phyloP scores from a whole-genome alignment of 352 stramenopile genomes.

The Thalassiosira delicatula region DNA sequence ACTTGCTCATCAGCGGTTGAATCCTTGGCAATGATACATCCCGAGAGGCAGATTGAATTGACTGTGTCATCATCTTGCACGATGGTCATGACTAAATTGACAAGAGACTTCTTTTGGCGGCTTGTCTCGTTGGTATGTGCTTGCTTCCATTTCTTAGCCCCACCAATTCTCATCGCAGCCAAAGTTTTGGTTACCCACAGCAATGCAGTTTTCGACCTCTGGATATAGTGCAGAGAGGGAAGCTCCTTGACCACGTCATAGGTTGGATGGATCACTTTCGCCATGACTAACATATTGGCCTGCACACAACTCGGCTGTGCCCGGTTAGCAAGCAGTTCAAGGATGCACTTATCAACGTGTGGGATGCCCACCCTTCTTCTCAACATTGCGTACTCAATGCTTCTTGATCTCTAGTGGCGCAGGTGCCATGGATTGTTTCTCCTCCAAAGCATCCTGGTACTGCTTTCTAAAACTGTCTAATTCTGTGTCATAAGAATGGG shows the following conservation, averaged over 20 bases:
- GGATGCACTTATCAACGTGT: no score
- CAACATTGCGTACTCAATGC: no score
- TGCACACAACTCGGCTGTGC: no score
- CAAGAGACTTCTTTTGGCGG: slow-evolving; percentile 12
- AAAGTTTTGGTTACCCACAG: slow-evolving; percentile 13
- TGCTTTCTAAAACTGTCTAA: no score
- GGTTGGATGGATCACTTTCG: no score
- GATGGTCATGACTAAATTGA: slow-evolving; percentile 31
- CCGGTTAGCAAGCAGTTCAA: no score
- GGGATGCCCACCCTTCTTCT: no score
- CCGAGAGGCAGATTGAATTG: slow-evolving; percentile 11
- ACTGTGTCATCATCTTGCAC: slow-evolving; percentile 5
- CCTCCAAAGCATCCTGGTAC: no score
- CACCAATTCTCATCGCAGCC: slow-evolving; percentile 14
- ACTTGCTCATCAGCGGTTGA: slow-evolving; percentile 1
- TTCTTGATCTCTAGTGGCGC: no score
- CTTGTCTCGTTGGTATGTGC: slow-evolving; percentile 27
- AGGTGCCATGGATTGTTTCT: no score
- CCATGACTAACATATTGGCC: no score
- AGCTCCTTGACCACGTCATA: slow-evolving; percentile 12
- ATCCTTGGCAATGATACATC: slow-evolving; percentile 15
- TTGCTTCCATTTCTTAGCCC: slow-evolving; percentile 19
- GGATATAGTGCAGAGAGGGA: slow-evolving; percentile 3
- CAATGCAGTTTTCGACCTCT: slow-evolving; percentile 1
- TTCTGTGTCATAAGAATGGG: no score